phyloP scores from a whole-genome alignment of 139 green algal species.

The Micractinium conductrix region DNA sequence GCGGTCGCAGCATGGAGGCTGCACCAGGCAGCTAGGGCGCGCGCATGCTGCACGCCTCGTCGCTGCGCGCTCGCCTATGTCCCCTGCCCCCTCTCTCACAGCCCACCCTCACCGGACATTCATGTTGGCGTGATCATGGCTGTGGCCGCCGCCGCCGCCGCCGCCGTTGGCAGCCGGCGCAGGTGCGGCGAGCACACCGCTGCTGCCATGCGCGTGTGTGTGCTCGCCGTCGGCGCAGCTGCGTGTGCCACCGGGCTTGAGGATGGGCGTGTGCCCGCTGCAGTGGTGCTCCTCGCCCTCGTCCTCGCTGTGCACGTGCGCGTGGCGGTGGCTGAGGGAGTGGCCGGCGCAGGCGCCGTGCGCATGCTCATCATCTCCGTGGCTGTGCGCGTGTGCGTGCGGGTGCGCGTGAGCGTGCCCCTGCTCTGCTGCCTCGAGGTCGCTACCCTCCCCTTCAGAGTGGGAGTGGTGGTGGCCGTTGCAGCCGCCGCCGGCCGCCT shows the following conservation, averaged over 20 bases:
- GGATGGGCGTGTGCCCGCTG: background rate
- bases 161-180: background rate
- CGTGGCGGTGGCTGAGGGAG: background rate
- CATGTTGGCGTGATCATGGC: constrained; percentile 38
- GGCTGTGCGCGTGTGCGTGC: background rate
- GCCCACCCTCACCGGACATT: constrained; percentile 47
- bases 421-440: background rate
- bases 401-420: too few relatives aligned
- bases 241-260: background rate
- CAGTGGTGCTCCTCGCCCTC: background rate
- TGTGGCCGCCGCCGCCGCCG: background rate
- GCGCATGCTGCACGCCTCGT: background rate
- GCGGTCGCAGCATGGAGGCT: background rate
- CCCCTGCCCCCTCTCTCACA: too few relatives aligned
- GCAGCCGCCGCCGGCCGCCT: background rate
- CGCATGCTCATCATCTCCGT: background rate
- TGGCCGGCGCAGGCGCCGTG: background rate
- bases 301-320: background rate
- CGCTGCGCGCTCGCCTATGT: too few relatives aligned
- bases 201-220: background rate
- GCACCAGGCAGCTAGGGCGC: background rate
- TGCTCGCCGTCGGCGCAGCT: background rate
- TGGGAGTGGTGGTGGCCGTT: constrained; percentile 41
- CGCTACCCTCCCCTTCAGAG: background rate
- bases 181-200: background rate